Percentiles rank a stretch among this genome's conserved stretches.
These are phyloP conservation scores for Cyclotella baltica DNA, from an alignment of 108 stramenopile species.

Conservation along the genomic window DNA sequence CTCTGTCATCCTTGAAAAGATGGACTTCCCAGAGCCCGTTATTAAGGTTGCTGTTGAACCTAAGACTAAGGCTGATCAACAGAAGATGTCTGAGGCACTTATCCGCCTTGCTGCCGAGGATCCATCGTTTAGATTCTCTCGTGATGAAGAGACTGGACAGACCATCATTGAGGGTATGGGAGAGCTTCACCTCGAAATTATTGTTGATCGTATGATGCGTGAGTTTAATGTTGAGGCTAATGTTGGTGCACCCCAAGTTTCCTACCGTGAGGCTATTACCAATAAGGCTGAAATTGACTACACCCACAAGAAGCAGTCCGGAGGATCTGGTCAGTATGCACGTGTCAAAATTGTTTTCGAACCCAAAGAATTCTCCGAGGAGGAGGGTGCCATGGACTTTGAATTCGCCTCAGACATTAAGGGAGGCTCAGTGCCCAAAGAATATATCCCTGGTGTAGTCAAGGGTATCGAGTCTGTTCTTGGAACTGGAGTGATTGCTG, in stretches of 20 bases:
- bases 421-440: conserved; percentile 97
- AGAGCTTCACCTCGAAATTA: conserved; percentile 99
- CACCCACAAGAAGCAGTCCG: conserved; percentile 99
- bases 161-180: conserved; percentile 99
- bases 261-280: conserved; percentile 99
- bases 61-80: conserved; percentile 92
- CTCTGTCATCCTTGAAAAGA: conserved; percentile 93
- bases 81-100: conserved; percentile 96
- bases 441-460: conserved; percentile 98
- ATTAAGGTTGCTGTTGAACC: conserved; percentile 98
- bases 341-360: conserved; percentile 95
- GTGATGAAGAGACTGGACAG: conserved; percentile 98
- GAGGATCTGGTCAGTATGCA: conserved; percentile 98
- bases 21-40: conserved; percentile 99
- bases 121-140: conserved; percentile 95
- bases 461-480: conserved; percentile 98
- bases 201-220: conserved; percentile 99
- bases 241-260: conserved; percentile 92
- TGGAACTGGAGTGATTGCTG: conserved; percentile 92
- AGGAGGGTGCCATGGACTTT: conserved; percentile 92
- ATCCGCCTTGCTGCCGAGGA: conserved; percentile 96
- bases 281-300: conserved; percentile 93
- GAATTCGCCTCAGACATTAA: conserved; percentile 96
- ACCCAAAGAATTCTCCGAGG: conserved; percentile 89
- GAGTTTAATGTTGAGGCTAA: conserved; percentile 97